A percentile compares a stretch with the other conserved stretches of the same genome.
Conservation (phyloP, 345 rosid species). For the Passiflora organensis region DNA sequence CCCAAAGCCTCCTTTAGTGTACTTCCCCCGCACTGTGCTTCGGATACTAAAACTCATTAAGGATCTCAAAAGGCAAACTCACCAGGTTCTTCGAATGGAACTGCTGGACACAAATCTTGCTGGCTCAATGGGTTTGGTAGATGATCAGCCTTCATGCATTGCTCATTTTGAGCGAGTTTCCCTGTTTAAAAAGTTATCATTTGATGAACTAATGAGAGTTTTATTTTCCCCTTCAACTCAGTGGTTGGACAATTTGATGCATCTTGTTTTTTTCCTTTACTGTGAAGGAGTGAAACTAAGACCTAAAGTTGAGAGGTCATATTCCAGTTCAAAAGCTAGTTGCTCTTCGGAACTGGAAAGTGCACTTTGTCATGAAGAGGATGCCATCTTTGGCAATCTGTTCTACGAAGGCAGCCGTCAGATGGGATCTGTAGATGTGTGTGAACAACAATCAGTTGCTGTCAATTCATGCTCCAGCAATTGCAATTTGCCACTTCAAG, state of each 20-base stretch:
- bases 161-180: constrained; percentile 53
- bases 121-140: constrained; percentile 22
- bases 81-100: constrained; percentile 46
- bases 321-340: constrained; percentile 52
- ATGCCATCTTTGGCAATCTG: constrained; percentile 91
- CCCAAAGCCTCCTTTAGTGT: constrained; percentile 59
- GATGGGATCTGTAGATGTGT: constrained; percentile 61
- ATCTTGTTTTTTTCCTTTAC: constrained; percentile 59
- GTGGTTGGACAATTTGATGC: constrained; percentile 80
- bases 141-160: constrained; percentile 44
- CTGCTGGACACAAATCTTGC: constrained; percentile 35
- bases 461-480: constrained; percentile 40
- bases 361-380: constrained; percentile 83
- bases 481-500: constrained; percentile 73
- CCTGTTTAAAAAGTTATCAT: constrained; percentile 51
- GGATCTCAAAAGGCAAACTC: constrained; percentile 59
- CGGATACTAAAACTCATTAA: constrained; percentile 57
- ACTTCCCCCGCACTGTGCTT: constrained; percentile 68
- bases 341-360: constrained; percentile 65
- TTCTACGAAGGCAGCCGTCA: constrained; percentile 83
- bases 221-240: constrained; percentile 66
- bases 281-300: constrained; percentile 71
- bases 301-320: constrained; percentile 62
- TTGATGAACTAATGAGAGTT: constrained; percentile 56
- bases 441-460: constrained; percentile 58